Evolutionary conservation across 1,139 yeast genomes (phyloP).

Genomic region (Pichia sp.): DNA sequence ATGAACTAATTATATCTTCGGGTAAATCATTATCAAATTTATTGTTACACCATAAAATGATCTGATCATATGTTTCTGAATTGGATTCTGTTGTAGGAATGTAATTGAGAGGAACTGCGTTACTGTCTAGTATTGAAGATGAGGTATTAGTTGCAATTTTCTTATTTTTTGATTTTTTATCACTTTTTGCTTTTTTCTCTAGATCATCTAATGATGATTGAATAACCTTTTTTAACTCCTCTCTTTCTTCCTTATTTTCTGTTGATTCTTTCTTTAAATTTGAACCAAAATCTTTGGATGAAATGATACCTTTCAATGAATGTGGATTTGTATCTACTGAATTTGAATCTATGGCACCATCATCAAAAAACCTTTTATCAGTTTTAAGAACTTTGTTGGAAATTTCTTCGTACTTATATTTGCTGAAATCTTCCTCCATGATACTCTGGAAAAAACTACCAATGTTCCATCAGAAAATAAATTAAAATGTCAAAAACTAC

Average conservation of each 20-base stretch:
- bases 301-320: conserved; percentile 61
- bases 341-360: conserved; percentile 34
- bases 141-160: conserved; percentile 6
- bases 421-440: conserved; percentile 23
- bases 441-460: neutral
- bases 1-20: conserved; percentile 46
- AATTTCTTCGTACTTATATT: conserved; percentile 58
- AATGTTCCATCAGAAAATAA: neutral
- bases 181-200: conserved; percentile 6
- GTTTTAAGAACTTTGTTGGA: conserved; percentile 65
- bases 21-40: conserved; percentile 50
- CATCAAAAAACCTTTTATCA: conserved; percentile 44
- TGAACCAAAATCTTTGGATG: conserved; percentile 65
- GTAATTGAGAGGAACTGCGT: conserved; percentile 37
- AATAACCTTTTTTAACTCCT: conserved; percentile 15
- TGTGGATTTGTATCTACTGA: conserved; percentile 57
- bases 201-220: conserved; percentile 4
- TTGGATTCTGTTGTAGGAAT: conserved; percentile 46
- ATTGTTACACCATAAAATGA: conserved; percentile 44
- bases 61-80: conserved; percentile 37
- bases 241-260: conserved; percentile 10
- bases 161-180: conserved; percentile 2
- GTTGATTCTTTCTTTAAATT: conserved; percentile 12
- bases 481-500: neutral
- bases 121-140: conserved; percentile 28